Base-by-base conservation (phyloP, 495 filamentous ascomycete genomes). In the Sordaria brevicollis region DNA sequence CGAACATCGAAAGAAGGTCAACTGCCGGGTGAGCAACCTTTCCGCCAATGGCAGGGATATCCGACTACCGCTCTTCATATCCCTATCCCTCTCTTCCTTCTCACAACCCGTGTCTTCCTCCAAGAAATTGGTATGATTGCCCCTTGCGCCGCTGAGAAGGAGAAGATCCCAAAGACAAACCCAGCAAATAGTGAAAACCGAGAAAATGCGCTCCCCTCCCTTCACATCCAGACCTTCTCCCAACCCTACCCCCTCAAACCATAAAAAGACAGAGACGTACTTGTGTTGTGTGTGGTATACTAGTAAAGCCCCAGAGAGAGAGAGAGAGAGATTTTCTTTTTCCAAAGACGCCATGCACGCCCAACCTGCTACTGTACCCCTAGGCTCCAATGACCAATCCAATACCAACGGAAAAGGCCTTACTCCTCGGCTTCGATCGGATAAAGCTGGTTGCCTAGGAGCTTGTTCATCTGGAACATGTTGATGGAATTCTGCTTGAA, bases 381-480 rank as follows among this genome's bases (percentile, higher is more conserved):
- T 57, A 57, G 49, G 5, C 39, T 21, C 49, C 49, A 57, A 57
- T 57, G 49, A 57, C 49, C n/a, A n/a, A n/a, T n/a, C 49, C 49
- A 57, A 57, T 57, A 57, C 49, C 49, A 29, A 57, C 49, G 21
- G 66, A 35, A 67, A 41, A 0, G 13, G 8, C 10, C 4, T 2
- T 35, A 35, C 33, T 38, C 49, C 31, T 36, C 35, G 3, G 35
- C 85, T 38, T 87, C 85, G 65, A 87, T 76, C 10, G 82, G 83
- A 71, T 87, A 86, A 19, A 88, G 81, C 66, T 88, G 86, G 71
- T 83, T 83, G 4, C 84, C 85, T 1, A 88, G 78, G 11, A 84
- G 78, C 76, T 87, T 86, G 81, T 95, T 97, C 93, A 97, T 97
- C 49, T 92, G 93, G 76, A 99, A 98, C 96, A 99, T 99, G 75